Percentiles rank a stretch among this genome's conserved stretches.
These are phyloP conservation scores for Saccharomycopsis sp. DNA, from an alignment of 805 yeast species.

Conservation along the genomic window DNA sequence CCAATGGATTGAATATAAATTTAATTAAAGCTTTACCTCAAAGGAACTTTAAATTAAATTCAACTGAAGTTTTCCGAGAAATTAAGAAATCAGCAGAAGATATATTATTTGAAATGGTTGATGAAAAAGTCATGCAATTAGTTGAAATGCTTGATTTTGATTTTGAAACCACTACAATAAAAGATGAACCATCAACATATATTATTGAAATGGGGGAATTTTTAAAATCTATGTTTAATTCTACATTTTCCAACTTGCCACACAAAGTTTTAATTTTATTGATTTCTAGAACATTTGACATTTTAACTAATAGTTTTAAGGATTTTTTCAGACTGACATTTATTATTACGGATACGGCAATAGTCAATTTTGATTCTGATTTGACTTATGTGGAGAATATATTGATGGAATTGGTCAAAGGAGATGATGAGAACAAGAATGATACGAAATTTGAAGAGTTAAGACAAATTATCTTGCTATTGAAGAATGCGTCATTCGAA, in stretches of 20 bases:
- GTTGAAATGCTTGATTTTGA: conserved; percentile 81
- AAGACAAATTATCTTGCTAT: conserved; percentile 69
- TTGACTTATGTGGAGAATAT: conserved; percentile 63
- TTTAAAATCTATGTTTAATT: conserved; percentile 75
- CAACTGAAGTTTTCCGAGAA: conserved; percentile 47
- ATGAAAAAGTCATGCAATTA: conserved; percentile 69
- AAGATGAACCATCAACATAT: conserved; percentile 61
- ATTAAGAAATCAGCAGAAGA: conserved; percentile 71
- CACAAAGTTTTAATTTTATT: conserved; percentile 67
- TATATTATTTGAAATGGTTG: conserved; percentile 75
- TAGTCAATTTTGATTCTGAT: conserved; percentile 76
- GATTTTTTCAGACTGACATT: conserved; percentile 49
- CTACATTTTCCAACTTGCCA: conserved; percentile 80
- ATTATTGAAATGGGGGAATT: conserved; percentile 81
- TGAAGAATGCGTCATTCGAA: conserved; percentile 39
- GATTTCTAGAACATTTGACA: conserved; percentile 82
- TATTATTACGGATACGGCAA: conserved; percentile 45
- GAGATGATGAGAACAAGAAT: conserved; percentile 16
- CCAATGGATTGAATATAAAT: conserved; percentile 30
- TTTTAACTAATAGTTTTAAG: conserved; percentile 65
- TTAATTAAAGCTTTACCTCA: conserved; percentile 30
- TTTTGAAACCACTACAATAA: conserved; percentile 54
- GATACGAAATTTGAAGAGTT: conserved; percentile 38
- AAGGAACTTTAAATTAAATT: conserved; percentile 36
- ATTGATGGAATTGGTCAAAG: conserved; percentile 28